phyloP scores from a whole-genome alignment of 2,329 filamentous ascomycete genomes.

The Fusarium sp. region DNA sequence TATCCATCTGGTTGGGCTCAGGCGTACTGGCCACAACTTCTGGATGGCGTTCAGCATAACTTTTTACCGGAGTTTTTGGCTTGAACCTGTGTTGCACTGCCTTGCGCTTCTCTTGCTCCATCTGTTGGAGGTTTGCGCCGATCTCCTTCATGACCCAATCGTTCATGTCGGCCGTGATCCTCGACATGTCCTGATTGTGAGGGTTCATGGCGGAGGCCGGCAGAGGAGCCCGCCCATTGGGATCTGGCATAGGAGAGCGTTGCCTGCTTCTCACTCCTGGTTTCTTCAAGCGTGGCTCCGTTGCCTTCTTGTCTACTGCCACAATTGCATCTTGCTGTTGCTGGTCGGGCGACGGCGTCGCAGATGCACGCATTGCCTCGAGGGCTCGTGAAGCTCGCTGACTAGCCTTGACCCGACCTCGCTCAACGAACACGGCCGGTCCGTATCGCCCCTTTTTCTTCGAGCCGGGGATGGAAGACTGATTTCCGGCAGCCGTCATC shows the following conservation, averaged over 20 bases:
- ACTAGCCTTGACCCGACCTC: conserved; percentile 52
- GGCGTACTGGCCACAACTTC: conserved; percentile 40
- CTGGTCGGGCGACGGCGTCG: conserved; percentile 6
- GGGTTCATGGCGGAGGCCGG: conserved; percentile 47
- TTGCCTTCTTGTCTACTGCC: conserved; percentile 14
- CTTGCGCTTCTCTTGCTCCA: conserved; percentile 53
- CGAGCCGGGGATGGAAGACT: conserved; percentile 42
- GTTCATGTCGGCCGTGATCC: conserved; percentile 64
- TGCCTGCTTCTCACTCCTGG: conserved; percentile 45
- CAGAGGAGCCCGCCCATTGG: conserved; percentile 41
- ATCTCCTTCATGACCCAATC: conserved; percentile 67
- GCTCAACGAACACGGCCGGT: conserved; percentile 65
- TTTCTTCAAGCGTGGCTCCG: conserved; percentile 47
- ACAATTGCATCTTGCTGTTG: conserved; percentile 6
- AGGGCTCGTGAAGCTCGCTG: conserved; percentile 34
- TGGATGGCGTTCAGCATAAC: conserved; percentile 65
- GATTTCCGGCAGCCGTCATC: conserved; percentile 40
- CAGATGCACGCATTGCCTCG: conserved; percentile 20
- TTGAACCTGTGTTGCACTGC: conserved; percentile 55
- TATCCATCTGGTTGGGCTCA: conserved; percentile 43
- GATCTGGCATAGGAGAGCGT: conserved; percentile 35
- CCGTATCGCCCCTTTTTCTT: conserved; percentile 54
- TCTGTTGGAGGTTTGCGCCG: conserved; percentile 58
- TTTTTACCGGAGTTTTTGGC: conserved; percentile 62
- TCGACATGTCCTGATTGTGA: conserved; percentile 56